phyloP scores from a whole-genome alignment of 2,329 filamentous ascomycete genomes.

The Cordyceps cateniannulata region DNA sequence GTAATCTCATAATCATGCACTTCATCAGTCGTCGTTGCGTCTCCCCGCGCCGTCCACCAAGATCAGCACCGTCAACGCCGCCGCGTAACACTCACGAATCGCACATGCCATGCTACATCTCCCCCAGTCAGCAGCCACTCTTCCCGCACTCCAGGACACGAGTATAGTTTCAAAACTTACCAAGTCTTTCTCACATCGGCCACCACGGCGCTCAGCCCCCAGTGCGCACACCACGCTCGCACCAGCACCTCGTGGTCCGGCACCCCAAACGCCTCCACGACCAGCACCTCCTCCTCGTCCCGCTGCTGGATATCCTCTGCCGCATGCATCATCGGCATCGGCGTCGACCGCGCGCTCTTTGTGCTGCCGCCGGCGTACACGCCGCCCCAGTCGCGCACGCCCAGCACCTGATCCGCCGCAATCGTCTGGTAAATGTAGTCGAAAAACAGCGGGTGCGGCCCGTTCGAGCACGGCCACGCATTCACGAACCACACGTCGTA shows the following conservation, averaged over 20 bases:
- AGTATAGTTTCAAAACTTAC: constrained; percentile 29
- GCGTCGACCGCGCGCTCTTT: constrained; percentile 29
- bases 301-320: constrained; percentile 30
- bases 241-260: constrained; percentile 71
- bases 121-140: neutral
- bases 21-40: neutral
- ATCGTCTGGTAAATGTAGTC: constrained; percentile 58
- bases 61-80: constrained; percentile 65
- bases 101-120: constrained; percentile 63
- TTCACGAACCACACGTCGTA: constrained; percentile 61
- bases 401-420: constrained; percentile 59
- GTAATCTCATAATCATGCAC: neutral
- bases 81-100: constrained; percentile 69
- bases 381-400: constrained; percentile 60
- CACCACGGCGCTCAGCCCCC: constrained; percentile 64
- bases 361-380: constrained; percentile 22
- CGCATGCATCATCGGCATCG: constrained; percentile 25
- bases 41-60: constrained; percentile 44
- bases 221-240: constrained; percentile 70
- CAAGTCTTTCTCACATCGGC: constrained; percentile 64
- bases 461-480: constrained; percentile 58
- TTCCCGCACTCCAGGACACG: too few relatives aligned
- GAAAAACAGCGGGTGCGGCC: constrained; percentile 65
- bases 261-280: constrained; percentile 67
- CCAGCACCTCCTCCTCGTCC: constrained; percentile 60